Base-by-base conservation (phyloP, 805 yeast species). In the Hanseniaspora osmophila region DNA sequence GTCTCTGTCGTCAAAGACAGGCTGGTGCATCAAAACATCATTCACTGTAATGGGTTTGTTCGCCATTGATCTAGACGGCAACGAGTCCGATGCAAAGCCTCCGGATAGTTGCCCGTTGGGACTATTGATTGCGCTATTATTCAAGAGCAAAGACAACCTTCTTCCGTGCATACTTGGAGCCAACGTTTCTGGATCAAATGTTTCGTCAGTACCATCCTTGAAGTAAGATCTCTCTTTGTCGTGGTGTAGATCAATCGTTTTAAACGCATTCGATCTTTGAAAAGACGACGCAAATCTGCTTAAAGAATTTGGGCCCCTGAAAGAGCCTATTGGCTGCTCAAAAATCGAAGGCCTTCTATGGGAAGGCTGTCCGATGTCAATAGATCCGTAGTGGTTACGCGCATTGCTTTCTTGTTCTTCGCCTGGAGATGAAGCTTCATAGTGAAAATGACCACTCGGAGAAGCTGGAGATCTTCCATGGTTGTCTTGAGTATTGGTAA, bases 231-330 rank as follows among this genome's bases (percentile, higher is more conserved):
- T 65, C 32, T 73, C 67, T 13, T 55, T 52, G 10, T 57, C 60
- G 3, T 64, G 48, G 33, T 60, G 52, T 1, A 71, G 63, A 45
- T 73, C 79, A 47, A 74, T 67, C 7, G 77, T 73, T 53, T 70
- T 74, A 52, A 82, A 76, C 2, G 86, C 75, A 58, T 84, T 90
- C 1, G 94, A 92, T 58, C 95, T 71, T 37, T 77, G 73, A 56
- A 72, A 77, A 0, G 94, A 84, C 12, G 84, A 75, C 1, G 94
- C 94, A 63, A 85, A 85, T 46, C 83, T 77, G 47, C 80, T 77
- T 38, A 85, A 59, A 1, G 92, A 81, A 61, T 82, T 82, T 18
- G 67, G 68, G 41, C 85, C 81, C 55, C 69, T 69, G 57, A 76
- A 77, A 16, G 82, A 77, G 2, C 80, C 80, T 22, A 74, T 63